Base-by-base conservation (phyloP, 768 basidiomycete species). In the Leucogyrophana mollusca region DNA sequence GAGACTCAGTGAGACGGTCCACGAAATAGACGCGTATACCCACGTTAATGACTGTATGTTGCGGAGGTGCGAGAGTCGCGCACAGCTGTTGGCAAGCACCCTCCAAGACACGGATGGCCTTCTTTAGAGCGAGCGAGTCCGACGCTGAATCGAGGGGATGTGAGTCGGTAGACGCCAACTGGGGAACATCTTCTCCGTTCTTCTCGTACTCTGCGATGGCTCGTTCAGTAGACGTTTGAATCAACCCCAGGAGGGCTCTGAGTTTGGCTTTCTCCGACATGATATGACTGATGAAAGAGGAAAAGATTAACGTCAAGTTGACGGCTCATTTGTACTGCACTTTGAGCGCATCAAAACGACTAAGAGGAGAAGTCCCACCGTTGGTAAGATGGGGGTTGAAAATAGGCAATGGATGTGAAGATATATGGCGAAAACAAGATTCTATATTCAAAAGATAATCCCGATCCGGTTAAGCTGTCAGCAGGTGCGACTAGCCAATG, bases 51-150 rank as follows among this genome's bases (percentile, higher is more conserved):
- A 61, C 45, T 22, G 49, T 51, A 22, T 53, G 53, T 14, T 20
- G 21, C 2, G 59, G 53, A 3, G 44, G 53, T 1, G 55, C 51
- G 6, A 61, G 36, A 14, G 49, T 54, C 3, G 51, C 40, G 41
- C 56, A 53, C 2, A 59, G 52, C 45, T 55, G 56, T 13, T 38
- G 46, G 46, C 56, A 59, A 3, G 59, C 59, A 8, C 58, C 58
- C 30, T 59, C 56, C 9, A 59, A 45, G 9, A 43, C 13, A 7
- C 46, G 47, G 9, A 57, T 40, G 8, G 56, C 54, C 30, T 49
- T 47, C 44, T 41, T 54, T 22, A 58, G 34, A 6, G 24, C 35
- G 4, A 55, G 32, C 8, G 54, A 22, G 16, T 41, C 47, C 9
- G 44, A 4, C 7, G 24, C 34, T 7, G 34, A 13, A 24, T 53